Evolutionary conservation across 768 basidiomycete species (phyloP).

Genomic region (Tulasnella sp.): DNA sequence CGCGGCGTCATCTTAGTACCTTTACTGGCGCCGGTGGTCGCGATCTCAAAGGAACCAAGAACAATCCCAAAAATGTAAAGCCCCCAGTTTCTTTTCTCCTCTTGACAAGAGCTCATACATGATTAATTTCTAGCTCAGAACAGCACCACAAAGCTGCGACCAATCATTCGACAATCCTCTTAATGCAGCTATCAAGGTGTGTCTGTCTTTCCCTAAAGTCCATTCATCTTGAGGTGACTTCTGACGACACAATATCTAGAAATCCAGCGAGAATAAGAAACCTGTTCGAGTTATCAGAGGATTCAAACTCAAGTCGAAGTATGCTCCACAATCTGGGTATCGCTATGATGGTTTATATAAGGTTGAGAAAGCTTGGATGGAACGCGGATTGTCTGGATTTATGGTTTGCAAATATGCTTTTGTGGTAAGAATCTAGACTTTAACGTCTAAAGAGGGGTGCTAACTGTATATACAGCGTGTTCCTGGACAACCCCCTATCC

Average conservation of each 20-base stretch:
- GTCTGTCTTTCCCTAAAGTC: background rate
- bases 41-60: slow-evolving; percentile 73
- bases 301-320: slow-evolving; percentile 57
- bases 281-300: slow-evolving; percentile 83
- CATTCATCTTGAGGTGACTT: background rate
- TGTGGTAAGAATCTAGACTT: slow-evolving; percentile 36
- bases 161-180: slow-evolving; percentile 63
- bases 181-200: slow-evolving; percentile 57
- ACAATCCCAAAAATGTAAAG: slow-evolving; percentile 69
- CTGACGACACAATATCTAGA: slow-evolving; percentile 31
- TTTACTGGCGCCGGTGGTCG: slow-evolving; percentile 50
- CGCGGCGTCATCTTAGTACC: slow-evolving; percentile 18
- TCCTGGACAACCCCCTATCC: slow-evolving; percentile 41
- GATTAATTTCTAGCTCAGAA: slow-evolving; percentile 48
- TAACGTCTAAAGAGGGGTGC: background rate
- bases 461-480: slow-evolving; percentile 33
- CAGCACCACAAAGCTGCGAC: slow-evolving; percentile 73
- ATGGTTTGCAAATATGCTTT: slow-evolving; percentile 80
- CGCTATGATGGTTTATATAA: slow-evolving; percentile 83
- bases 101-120: background rate
- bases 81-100: background rate
- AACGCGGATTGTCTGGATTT: slow-evolving; percentile 59
- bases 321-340: slow-evolving; percentile 61
- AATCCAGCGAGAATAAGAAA: slow-evolving; percentile 63
- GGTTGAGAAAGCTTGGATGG: slow-evolving; percentile 72